These are phyloP conservation scores for Nakazawaea sp. DNA, from an alignment of 805 yeast species.

Conservation along the genomic window DNA sequence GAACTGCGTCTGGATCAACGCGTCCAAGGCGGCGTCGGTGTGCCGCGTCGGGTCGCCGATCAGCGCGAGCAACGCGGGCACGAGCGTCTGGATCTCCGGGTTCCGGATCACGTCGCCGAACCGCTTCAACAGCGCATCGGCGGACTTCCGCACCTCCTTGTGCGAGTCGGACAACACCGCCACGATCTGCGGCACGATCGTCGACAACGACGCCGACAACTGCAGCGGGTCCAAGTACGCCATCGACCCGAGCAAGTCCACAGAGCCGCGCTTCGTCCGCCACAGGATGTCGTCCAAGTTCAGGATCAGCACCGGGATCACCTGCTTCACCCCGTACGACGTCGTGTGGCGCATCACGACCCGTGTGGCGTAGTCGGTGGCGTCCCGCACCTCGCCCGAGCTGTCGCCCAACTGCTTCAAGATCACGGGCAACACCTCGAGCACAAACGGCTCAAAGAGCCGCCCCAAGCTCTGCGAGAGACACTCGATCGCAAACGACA, in stretches of 20 bases:
- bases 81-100: constrained; percentile 92
- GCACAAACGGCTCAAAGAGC: constrained; percentile 88
- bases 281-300: constrained; percentile 86
- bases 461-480: constrained; percentile 70
- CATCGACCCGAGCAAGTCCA: constrained; percentile 94
- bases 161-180: constrained; percentile 92
- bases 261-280: constrained; percentile 97
- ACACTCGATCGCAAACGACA: constrained; percentile 79
- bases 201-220: constrained; percentile 79
- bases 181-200: constrained; percentile 93
- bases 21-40: constrained; percentile 84
- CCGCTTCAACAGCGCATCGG: constrained; percentile 78
- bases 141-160: constrained; percentile 94
- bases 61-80: constrained; percentile 81
- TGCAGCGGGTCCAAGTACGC: constrained; percentile 96
- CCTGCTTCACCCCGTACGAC: constrained; percentile 81
- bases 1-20: constrained; percentile 82
- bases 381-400: constrained; percentile 77
- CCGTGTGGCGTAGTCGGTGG: constrained; percentile 82
- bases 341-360: constrained; percentile 88
- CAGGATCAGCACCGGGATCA: constrained; percentile 85
- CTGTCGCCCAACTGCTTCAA: constrained; percentile 81
- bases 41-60: constrained; percentile 92
- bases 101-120: constrained; percentile 97
- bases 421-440: constrained; percentile 79